Evolutionary conservation across 495 filamentous ascomycete genomes (phyloP).

Genomic region (Tirmania nivea): DNA sequence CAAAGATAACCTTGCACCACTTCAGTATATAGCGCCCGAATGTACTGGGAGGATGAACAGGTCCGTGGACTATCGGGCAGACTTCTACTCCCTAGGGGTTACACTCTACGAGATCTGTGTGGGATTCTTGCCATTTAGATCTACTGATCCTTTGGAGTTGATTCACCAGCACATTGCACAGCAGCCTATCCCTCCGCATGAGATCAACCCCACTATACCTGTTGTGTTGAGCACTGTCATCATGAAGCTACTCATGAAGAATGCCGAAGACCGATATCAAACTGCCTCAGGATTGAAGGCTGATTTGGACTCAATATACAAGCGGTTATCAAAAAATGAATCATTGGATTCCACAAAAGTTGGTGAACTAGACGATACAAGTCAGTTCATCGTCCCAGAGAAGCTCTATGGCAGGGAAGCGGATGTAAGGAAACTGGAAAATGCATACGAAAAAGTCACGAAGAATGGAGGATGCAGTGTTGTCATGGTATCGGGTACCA

Average conservation of each 20-base stretch:
- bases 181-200: constrained; percentile 15
- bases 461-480: constrained; percentile 13
- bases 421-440: constrained; percentile 9
- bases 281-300: constrained; percentile 47
- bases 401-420: constrained; percentile 18
- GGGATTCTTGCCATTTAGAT: constrained; percentile 17
- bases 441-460: constrained; percentile 14
- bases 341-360: constrained; percentile 15
- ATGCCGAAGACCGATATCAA: constrained; percentile 48
- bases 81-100: constrained; percentile 19
- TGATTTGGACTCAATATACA: constrained; percentile 37
- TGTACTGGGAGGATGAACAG: constrained; percentile 20
- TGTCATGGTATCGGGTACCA: constrained; percentile 15
- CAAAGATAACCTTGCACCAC: constrained; percentile 17
- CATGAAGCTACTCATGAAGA: constrained; percentile 49
- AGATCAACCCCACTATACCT: constrained; percentile 28
- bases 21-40: constrained; percentile 19
- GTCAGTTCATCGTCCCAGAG: constrained; percentile 17
- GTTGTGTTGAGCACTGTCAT: constrained; percentile 42
- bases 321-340: constrained; percentile 38
- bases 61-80: constrained; percentile 18
- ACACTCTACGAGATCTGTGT: constrained; percentile 17
- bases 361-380: constrained; percentile 18
- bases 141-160: constrained; percentile 16
- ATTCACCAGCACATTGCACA: constrained; percentile 20